Evolutionary conservation across 352 stramenopile species (phyloP), one percentile per base, ranked within the genome.

Genomic region (Phytophthora parvispora): DNA sequence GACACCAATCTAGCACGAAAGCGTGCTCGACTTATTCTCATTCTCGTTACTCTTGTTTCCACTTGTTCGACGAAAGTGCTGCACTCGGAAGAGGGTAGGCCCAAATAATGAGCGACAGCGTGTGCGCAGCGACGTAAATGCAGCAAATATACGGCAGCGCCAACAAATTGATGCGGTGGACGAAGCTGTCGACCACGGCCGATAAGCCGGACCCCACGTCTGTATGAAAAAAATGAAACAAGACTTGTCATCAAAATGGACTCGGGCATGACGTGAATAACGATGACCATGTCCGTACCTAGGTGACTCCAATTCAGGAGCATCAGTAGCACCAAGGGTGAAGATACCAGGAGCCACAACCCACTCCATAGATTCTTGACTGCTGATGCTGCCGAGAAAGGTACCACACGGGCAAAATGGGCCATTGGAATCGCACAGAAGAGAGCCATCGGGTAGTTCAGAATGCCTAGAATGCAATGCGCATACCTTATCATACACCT

Each of bases 371-470:
- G 13, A 20, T 81, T 87, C 38, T 68, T 78, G 7, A 42, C 2
- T 0, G 47, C 16, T 16, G 77, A 72, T 13, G 64, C 34, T n/a
- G 53, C 76, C 1, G 58, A 25, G 2, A 67, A 63, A 31, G 87
- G 84, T 18, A 80, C 75, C 10, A 93, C 61, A 9, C 87, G 79
- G 8, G 84, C 68, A 47, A 94, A 93, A 10, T 85, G 75, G 12
- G 80, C 69, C 82, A 86, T 93, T 1, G 78, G 77, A 31, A 93
- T 62, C 0, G 85, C 83, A 38, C 86, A 86, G 45, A 92, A 87
- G 42, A 93, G 66, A 50, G 88, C 87, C 81, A 96, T 89, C 2
- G 88, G 82, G 70, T 94, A 96, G 66, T 96, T 96, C 34, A 94
- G 66, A 24, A 96, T 89, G 3, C 85, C 86, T 45, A 96, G 56